Percentiles rank a stretch among this genome's conserved stretches.
phyloP scores from a whole-genome alignment of 768 basidiomycete species.

The Boletales sp. region DNA sequence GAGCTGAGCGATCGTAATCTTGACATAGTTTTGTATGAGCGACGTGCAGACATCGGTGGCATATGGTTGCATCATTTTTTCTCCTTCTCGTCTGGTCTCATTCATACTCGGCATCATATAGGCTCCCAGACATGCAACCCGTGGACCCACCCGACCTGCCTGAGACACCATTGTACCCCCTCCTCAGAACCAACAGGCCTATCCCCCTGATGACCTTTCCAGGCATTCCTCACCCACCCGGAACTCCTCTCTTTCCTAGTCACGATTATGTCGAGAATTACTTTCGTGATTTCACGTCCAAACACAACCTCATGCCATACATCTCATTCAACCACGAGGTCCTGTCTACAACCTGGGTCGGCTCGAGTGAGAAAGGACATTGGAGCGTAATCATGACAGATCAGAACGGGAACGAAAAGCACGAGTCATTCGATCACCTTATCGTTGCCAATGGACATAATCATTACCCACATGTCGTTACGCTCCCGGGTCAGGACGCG shows the following conservation, averaged over 20 bases:
- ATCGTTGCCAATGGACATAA: slow-evolving; percentile 54
- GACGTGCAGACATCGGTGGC: slow-evolving; percentile 49
- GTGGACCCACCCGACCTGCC: slow-evolving; percentile 41
- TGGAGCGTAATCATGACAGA: slow-evolving; percentile 43
- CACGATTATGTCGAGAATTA: slow-evolving; percentile 46
- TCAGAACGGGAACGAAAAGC: slow-evolving; percentile 15
- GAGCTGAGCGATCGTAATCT: slow-evolving; percentile 44
- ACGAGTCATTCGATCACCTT: slow-evolving; percentile 47
- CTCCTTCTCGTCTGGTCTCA: too few species aligned
- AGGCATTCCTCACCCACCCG: slow-evolving; percentile 33
- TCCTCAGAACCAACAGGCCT: slow-evolving; percentile 55
- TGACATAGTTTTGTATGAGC: slow-evolving; percentile 53
- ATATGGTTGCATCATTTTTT: slow-evolving; percentile 39
- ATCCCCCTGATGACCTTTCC: slow-evolving; percentile 58
- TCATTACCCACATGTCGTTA: slow-evolving; percentile 45
- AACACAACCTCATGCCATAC: slow-evolving; percentile 34
- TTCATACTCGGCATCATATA: not conserved
- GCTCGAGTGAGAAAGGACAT: slow-evolving; percentile 32
- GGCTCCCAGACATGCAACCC: slow-evolving; percentile 20
- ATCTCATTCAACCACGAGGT: slow-evolving; percentile 45
- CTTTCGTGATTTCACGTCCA: slow-evolving; percentile 37
- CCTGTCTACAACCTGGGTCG: slow-evolving; percentile 41
- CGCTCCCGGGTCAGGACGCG: slow-evolving; percentile 44
- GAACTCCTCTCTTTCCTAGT: slow-evolving; percentile 48
- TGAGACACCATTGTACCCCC: slow-evolving; percentile 53